phyloP scores from a whole-genome alignment of 768 basidiomycete species.

The Saitozyma podzolica region DNA sequence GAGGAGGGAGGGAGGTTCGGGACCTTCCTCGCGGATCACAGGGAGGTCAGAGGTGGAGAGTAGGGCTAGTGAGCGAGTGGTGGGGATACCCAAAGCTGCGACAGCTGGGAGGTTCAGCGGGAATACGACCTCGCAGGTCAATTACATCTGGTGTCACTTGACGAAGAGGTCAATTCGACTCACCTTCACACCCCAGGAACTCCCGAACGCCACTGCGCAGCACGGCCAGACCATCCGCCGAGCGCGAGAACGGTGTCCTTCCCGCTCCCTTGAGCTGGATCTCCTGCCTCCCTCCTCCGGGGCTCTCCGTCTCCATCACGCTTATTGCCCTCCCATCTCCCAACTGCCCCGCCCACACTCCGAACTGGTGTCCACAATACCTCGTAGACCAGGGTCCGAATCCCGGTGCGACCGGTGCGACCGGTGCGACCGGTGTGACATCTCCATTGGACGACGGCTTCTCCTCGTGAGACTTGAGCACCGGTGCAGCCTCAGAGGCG shows the following conservation, averaged over 20 bases:
- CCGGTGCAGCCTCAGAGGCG: conserved; percentile 51
- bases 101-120: conserved; percentile 59
- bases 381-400: conserved; percentile 84
- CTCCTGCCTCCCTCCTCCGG: conserved; percentile 65
- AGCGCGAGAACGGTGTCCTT: conserved; percentile 87
- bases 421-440: conserved; percentile 40
- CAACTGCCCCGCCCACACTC: conserved; percentile 82
- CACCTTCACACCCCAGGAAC: conserved; percentile 88
- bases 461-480: too few relatives aligned
- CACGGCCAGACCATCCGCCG: conserved; percentile 92
- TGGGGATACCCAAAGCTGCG: conserved; percentile 81
- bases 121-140: neutral
- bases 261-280: conserved; percentile 94
- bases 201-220: conserved; percentile 92
- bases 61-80: conserved; percentile 78
- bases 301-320: conserved; percentile 76
- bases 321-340: conserved; percentile 96
- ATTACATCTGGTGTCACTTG: neutral
- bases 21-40: conserved; percentile 68
- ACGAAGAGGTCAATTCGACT: conserved; percentile 16
- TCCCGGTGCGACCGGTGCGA: conserved; percentile 16
- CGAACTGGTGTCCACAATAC: conserved; percentile 69
- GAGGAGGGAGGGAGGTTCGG: conserved; percentile 70
- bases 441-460: neutral
- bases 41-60: conserved; percentile 64